Conservation (phyloP, 495 filamentous ascomycete genomes). For the Hypoxylon trugodes region DNA sequence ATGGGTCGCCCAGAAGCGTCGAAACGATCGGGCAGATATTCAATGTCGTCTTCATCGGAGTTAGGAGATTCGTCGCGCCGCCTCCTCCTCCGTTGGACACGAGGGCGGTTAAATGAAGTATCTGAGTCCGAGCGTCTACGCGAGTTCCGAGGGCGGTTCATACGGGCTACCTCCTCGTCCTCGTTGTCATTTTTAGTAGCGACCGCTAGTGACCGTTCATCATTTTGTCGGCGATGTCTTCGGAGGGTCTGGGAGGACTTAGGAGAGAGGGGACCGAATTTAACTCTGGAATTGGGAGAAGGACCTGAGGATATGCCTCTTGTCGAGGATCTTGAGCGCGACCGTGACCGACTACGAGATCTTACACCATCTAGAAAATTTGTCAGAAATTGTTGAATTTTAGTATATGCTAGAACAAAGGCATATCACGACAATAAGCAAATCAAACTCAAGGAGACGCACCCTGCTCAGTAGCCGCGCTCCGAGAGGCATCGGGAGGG, state of each 20-base stretch:
- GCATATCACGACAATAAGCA: not conserved
- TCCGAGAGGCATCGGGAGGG: constrained; percentile 42
- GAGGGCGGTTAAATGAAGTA: constrained; percentile 45
- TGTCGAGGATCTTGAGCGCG: constrained; percentile 3
- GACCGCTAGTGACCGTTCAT: constrained; percentile 18
- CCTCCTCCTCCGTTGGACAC: constrained; percentile 26
- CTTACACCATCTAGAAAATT: constrained; percentile 51
- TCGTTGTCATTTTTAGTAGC: not conserved
- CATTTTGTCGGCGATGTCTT: constrained; percentile 43
- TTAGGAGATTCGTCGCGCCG: constrained; percentile 19
- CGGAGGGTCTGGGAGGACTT: constrained; percentile 51
- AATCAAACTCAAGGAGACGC: constrained; percentile 46
- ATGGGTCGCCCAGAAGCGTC: constrained; percentile 66
- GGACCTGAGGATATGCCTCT: not conserved
- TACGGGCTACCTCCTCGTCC: constrained; percentile 11
- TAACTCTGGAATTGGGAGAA: constrained; percentile 45
- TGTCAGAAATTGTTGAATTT: constrained; percentile 20
- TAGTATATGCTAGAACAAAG: not conserved
- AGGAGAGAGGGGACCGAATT: constrained; percentile 55
- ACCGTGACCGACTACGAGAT: constrained; percentile 8
- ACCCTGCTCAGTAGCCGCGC: constrained; percentile 46
- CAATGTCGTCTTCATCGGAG: constrained; percentile 48
- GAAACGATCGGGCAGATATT: constrained; percentile 70
- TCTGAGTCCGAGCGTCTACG: constrained; percentile 47
- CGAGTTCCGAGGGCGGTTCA: constrained; percentile 8